These are phyloP conservation scores for Boletus subparvulus DNA, from an alignment of 768 basidiomycete genomes.

Conservation along the genomic window DNA sequence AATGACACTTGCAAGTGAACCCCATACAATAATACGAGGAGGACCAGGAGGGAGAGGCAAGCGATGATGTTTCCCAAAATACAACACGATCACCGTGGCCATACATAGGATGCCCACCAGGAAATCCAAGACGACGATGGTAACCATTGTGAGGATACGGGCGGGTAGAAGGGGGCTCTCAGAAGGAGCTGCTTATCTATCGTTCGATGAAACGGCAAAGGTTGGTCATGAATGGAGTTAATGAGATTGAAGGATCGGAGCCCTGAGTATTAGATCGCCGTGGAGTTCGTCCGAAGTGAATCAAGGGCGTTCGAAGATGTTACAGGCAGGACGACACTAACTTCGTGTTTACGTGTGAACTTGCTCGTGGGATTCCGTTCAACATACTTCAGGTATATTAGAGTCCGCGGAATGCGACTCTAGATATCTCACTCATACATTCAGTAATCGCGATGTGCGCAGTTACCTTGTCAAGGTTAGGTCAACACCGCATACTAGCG, in stretches of 20 bases:
- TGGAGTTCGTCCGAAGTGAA: not conserved
- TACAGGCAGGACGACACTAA: too few relatives aligned
- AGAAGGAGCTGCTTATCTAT: not conserved
- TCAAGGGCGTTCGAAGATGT: too few relatives aligned
- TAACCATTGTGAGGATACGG: not conserved
- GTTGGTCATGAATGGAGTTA: not conserved
- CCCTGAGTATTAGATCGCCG: not conserved
- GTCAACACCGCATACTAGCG: not conserved
- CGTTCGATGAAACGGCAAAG: not conserved
- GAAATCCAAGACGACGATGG: not conserved
- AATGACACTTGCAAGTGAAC: not conserved
- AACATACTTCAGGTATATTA: not conserved
- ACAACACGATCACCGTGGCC: not conserved
- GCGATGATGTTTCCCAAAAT: not conserved
- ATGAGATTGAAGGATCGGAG: not conserved
- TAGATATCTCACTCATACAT: not conserved
- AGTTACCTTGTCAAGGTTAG: not conserved
- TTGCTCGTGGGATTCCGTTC: not conserved
- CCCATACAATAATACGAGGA: not conserved
- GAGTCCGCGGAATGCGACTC: not conserved
- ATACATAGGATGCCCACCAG: not conserved
- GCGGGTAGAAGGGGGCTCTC: not conserved
- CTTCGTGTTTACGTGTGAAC: not conserved
- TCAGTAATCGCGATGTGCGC: not conserved
- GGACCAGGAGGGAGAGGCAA: constrained; percentile 4